These are phyloP conservation scores for Lagenaria siceraria DNA, from an alignment of 306 rosid species.

Conservation along the genomic window DNA sequence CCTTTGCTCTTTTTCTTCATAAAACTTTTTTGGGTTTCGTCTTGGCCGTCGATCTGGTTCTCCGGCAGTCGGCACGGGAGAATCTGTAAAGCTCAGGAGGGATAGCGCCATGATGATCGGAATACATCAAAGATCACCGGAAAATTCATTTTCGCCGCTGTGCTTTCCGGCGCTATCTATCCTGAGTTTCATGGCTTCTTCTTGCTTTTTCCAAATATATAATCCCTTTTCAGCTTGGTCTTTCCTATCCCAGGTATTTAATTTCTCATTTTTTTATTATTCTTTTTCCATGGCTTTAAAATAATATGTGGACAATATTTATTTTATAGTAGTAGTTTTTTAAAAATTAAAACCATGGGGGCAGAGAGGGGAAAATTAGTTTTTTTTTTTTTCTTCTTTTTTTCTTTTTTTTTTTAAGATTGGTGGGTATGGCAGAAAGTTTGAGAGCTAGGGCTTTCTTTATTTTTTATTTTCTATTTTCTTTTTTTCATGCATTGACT, in stretches of 20 bases:
- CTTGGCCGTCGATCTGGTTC: neutral
- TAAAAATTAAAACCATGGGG: no score
- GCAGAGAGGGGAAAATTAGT: no score
- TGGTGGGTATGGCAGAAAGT: neutral
- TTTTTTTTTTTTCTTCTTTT: no score
- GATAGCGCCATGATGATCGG: constrained; percentile 11
- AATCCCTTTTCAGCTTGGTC: neutral
- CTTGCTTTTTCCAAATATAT: neutral
- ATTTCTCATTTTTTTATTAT: neutral
- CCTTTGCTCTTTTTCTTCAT: neutral
- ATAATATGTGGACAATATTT: neutral
- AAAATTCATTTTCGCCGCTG: neutral
- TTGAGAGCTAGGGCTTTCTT: neutral
- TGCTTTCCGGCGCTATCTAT: constrained; percentile 12
- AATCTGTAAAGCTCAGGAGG: constrained; percentile 19
- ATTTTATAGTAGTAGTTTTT: no score
- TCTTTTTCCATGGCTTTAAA: neutral
- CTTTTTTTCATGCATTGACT: neutral
- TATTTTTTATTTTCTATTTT: neutral
- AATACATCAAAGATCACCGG: neutral
- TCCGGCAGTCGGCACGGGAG: neutral
- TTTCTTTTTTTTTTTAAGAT: no score
- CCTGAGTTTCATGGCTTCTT: constrained; percentile 19
- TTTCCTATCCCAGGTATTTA: neutral
- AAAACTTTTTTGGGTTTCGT: neutral